Conservation (phyloP, 805 yeast genomes). For the Candida saitoana region DNA sequence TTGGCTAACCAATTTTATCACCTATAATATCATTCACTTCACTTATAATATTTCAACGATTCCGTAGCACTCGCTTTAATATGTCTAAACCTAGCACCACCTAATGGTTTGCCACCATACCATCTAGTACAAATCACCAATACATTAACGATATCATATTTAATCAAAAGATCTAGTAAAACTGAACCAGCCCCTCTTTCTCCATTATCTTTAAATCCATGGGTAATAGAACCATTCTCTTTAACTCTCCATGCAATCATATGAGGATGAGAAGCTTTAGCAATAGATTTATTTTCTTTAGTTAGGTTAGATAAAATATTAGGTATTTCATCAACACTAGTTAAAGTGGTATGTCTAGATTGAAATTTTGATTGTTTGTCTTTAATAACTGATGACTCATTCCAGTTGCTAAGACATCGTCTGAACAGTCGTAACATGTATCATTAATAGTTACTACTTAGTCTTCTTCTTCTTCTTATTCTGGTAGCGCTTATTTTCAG, state of each 20-base stretch:
- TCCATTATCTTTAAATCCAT: conserved; percentile 67
- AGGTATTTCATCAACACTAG: conserved; percentile 39
- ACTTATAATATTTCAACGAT: conserved; percentile 8
- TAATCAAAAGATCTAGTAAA: conserved; percentile 48
- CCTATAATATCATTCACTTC: no score
- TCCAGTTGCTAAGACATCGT: conserved; percentile 10
- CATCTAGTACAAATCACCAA: conserved; percentile 71
- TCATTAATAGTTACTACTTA: no score
- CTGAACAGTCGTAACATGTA: background rate
- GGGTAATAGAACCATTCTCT: conserved; percentile 29
- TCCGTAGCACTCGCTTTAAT: conserved; percentile 27
- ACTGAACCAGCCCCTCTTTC: conserved; percentile 72
- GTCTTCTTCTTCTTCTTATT: no score
- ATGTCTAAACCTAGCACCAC: conserved; percentile 66
- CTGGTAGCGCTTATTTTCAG: no score
- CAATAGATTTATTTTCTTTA: conserved; percentile 42
- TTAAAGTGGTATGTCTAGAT: conserved; percentile 50
- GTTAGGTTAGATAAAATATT: conserved; percentile 39
- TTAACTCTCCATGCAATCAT: conserved; percentile 73
- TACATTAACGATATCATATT: conserved; percentile 47
- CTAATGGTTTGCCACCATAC: conserved; percentile 78
- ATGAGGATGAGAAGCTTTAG: conserved; percentile 64
- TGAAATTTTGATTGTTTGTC: conserved; percentile 66
- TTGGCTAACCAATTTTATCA: conserved; percentile 6
- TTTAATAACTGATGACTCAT: conserved; percentile 28